Conservation (phyloP, 2,329 filamentous ascomycete species). For the Scedosporium aurantiacum region DNA sequence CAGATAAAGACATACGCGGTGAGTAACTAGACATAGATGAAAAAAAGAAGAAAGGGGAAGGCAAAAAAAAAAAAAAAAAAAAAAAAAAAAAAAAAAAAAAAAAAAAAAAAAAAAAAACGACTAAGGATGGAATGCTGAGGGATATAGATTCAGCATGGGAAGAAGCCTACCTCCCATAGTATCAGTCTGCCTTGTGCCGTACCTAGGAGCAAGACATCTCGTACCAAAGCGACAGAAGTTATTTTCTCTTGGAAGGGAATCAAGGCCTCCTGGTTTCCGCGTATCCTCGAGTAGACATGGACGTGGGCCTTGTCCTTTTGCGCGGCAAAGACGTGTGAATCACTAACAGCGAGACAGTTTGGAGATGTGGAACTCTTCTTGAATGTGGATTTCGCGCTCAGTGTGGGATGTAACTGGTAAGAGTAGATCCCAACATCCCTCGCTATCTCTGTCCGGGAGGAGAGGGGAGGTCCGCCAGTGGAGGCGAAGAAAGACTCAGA, state of each 20-base stretch:
- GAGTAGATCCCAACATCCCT: slow-evolving; percentile 83
- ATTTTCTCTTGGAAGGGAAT: slow-evolving; percentile 84
- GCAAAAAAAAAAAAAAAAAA: slow-evolving; percentile 14
- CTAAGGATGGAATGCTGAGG: too few relatives aligned
- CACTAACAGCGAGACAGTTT: slow-evolving; percentile 70
- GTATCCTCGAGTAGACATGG: slow-evolving; percentile 78
- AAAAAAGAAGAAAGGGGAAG: slow-evolving; percentile 7
- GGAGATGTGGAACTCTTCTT: slow-evolving; percentile 82
- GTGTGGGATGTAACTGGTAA: slow-evolving; percentile 69
- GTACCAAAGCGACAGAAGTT: slow-evolving; percentile 61
- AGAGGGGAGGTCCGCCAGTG: slow-evolving; percentile 44
- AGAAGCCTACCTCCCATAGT: slow-evolving; percentile 72
- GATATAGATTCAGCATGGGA: too few relatives aligned
- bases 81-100: too few relatives aligned
- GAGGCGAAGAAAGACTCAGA: slow-evolving; percentile 50
- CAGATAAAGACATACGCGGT: slow-evolving; percentile 8
- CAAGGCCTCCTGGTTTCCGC: slow-evolving; percentile 77
- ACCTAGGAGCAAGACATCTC: slow-evolving; percentile 65
- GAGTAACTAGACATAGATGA: slow-evolving; percentile 8
- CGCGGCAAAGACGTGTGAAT: slow-evolving; percentile 79
- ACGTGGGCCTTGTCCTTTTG: slow-evolving; percentile 87
- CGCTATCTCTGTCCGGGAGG: slow-evolving; percentile 51
- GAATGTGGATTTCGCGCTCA: slow-evolving; percentile 64
- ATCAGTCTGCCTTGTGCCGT: slow-evolving; percentile 78
- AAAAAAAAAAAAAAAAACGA: too few relatives aligned